phyloP scores from a whole-genome alignment of 225 moss, liverwort and hornwort genomes.

The Rhytidiadelphus loreus region DNA sequence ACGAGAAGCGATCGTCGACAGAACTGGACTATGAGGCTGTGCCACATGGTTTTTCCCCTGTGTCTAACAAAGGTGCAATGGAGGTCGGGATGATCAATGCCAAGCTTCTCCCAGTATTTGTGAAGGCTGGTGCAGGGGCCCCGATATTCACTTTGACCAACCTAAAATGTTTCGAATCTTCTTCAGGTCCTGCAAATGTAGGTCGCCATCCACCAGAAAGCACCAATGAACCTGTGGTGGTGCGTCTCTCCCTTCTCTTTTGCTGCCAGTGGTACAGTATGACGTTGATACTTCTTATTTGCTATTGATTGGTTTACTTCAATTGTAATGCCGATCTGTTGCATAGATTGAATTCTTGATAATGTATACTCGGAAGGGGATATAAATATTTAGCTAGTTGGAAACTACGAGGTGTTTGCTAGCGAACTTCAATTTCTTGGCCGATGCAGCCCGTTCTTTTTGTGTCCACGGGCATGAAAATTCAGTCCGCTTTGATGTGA shows the following conservation, averaged over 20 bases:
- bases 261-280: not conserved
- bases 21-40: slow-evolving; percentile 22
- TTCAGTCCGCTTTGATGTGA: not conserved
- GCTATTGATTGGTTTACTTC: not conserved
- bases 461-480: not conserved
- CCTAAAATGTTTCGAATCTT: slow-evolving; percentile 44
- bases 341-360: not conserved
- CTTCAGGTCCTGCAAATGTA: slow-evolving; percentile 27
- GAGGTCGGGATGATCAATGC: slow-evolving; percentile 38
- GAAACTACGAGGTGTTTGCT: not conserved
- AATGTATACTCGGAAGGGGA: not conserved
- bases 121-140: slow-evolving; percentile 42
- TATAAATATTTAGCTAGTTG: not conserved
- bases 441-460: not conserved
- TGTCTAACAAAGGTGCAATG: slow-evolving; percentile 26
- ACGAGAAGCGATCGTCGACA: slow-evolving; percentile 21
- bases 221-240: slow-evolving; percentile 35
- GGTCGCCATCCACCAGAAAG: slow-evolving; percentile 39
- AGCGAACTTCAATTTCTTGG: not conserved
- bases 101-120: slow-evolving; percentile 44
- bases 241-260: slow-evolving; percentile 15
- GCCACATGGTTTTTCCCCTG: slow-evolving; percentile 28
- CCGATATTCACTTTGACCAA: slow-evolving; percentile 31
- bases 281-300: not conserved
- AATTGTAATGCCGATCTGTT: not conserved